Evolutionary conservation across 805 yeast genomes (phyloP).

Genomic region (Candida xyloterini): DNA sequence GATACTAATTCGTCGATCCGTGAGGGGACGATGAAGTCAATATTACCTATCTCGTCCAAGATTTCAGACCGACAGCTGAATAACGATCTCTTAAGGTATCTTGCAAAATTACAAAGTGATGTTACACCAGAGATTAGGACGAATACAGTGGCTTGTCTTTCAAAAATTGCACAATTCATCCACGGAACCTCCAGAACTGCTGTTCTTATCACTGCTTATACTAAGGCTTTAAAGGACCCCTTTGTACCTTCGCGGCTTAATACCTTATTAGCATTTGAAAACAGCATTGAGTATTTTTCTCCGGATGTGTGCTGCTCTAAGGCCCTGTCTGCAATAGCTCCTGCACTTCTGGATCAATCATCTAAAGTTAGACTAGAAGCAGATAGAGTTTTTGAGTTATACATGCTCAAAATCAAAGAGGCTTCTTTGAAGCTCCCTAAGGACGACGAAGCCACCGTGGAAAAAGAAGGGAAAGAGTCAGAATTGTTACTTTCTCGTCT

Average conservation of each 20-base stretch:
- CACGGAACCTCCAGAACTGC: conserved; percentile 56
- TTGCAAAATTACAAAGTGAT: conserved; percentile 83
- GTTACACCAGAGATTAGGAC: conserved; percentile 73
- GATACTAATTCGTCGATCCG: conserved; percentile 83
- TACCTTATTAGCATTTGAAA: conserved; percentile 70
- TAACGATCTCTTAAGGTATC: conserved; percentile 73
- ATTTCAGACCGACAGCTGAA: conserved; percentile 78
- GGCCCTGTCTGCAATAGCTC: conserved; percentile 80
- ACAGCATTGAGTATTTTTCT: conserved; percentile 61
- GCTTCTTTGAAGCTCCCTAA: conserved; percentile 39
- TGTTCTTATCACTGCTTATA: conserved; percentile 83
- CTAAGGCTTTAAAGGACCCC: conserved; percentile 78
- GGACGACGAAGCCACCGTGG: conserved; percentile 28
- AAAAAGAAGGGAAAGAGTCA: conserved; percentile 21
- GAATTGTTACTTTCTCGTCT: conserved; percentile 15
- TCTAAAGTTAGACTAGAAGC: conserved; percentile 71
- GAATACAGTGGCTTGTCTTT: conserved; percentile 67
- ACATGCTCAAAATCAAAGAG: conserved; percentile 50
- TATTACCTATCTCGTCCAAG: conserved; percentile 53
- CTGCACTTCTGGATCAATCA: conserved; percentile 75
- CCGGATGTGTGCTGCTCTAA: conserved; percentile 77
- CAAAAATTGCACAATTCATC: conserved; percentile 59
- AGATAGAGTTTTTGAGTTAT: conserved; percentile 58
- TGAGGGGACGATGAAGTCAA: conserved; percentile 71
- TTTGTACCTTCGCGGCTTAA: conserved; percentile 70